phyloP scores from a whole-genome alignment of 2,329 filamentous ascomycete genomes.

The Venturia carpophila region DNA sequence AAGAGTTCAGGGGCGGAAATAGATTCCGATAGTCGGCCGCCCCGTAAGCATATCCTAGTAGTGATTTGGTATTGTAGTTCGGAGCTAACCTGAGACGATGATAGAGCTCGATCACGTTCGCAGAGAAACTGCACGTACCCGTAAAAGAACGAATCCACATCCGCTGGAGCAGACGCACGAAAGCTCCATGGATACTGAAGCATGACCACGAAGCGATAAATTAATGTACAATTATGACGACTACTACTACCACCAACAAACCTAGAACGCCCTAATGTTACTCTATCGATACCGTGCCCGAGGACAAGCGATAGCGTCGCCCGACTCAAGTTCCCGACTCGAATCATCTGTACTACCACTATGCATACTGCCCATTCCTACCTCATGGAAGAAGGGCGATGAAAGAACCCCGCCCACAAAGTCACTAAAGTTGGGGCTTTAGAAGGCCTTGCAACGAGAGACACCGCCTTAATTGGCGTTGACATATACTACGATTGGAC shows the following conservation, averaged over 20 bases:
- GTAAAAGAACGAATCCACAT: slow-evolving; percentile 4
- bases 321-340: not conserved
- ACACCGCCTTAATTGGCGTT: not conserved
- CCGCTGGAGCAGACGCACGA: not conserved
- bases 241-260: not conserved
- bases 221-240: not conserved
- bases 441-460: not conserved
- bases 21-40: slow-evolving; percentile 1
- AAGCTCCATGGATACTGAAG: not conserved
- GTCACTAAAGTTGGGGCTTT: not conserved
- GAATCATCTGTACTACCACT: not conserved
- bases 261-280: not conserved
- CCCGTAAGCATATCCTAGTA: slow-evolving; percentile 52
- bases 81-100: slow-evolving; percentile 87
- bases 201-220: not conserved
- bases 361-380: not conserved
- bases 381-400: not conserved
- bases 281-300: not conserved
- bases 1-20: slow-evolving; percentile 11
- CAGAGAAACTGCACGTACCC: slow-evolving; percentile 14
- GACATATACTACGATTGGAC: no score
- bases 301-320: not conserved
- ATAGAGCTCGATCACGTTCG: slow-evolving; percentile 35
- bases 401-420: not conserved
- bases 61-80: slow-evolving; percentile 81